Evolutionary conservation across 192 early-diverging fungal species (phyloP).

Genomic region (Coemansia javaensis): DNA sequence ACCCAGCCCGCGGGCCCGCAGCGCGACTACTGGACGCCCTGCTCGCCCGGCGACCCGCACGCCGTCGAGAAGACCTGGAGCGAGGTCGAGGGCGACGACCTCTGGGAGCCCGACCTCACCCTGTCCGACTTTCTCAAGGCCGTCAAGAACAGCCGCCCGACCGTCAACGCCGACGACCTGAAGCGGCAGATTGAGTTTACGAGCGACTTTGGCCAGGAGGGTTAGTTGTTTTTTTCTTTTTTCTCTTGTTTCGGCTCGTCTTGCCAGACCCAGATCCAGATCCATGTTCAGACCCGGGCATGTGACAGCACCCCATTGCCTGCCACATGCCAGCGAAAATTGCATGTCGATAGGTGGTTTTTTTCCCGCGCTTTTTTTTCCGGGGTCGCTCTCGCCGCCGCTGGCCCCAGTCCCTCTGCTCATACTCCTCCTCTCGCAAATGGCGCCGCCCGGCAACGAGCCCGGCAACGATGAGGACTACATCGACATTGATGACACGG

Average conservation of each 20-base stretch:
- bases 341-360: not conserved
- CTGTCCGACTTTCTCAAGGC: slow-evolving; percentile 82
- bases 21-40: slow-evolving; percentile 74
- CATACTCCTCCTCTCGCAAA: not conserved
- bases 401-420: too few relatives aligned
- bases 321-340: not conserved
- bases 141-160: slow-evolving; percentile 67
- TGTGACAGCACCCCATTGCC: slow-evolving; percentile 5
- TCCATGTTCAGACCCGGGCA: not conserved
- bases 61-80: slow-evolving; percentile 89
- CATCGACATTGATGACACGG: slow-evolving; percentile 47
- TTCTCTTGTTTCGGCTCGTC: too few relatives aligned
- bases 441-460: slow-evolving; percentile 13
- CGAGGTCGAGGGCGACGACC: slow-evolving; percentile 73
- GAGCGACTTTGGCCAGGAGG: slow-evolving; percentile 69
- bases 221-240: slow-evolving; percentile 15
- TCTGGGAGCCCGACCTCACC: slow-evolving; percentile 89
- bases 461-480: slow-evolving; percentile 33
- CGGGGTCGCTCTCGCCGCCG: not conserved
- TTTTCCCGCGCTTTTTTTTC: not conserved
- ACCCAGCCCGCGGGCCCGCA: slow-evolving; percentile 3
- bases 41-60: slow-evolving; percentile 85
- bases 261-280: not conserved
- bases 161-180: slow-evolving; percentile 81
- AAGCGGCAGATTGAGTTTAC: slow-evolving; percentile 86